Evolutionary conservation across 2,329 filamentous ascomycete genomes (phyloP).

Genomic region (Apiospora arundinis): DNA sequence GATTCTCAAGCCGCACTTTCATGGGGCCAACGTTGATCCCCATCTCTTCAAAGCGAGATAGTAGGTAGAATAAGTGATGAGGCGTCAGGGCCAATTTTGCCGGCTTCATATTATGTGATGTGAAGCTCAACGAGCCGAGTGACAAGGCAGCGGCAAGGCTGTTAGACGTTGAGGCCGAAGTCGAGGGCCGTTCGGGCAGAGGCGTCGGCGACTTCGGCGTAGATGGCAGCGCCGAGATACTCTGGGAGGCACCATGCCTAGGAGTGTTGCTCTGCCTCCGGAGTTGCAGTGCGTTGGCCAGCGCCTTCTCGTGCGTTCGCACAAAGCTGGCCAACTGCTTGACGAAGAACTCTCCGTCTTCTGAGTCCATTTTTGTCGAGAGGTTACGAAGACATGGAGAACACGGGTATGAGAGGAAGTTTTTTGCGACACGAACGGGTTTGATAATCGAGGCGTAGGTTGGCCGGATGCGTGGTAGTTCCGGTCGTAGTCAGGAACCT

Average conservation of each 20-base stretch:
- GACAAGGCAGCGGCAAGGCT: constrained; percentile 86
- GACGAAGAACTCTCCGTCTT: constrained; percentile 89
- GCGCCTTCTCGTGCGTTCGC: constrained; percentile 94
- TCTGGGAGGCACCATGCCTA: constrained; percentile 73
- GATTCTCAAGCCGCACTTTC: constrained; percentile 94
- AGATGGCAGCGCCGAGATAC: constrained; percentile 61
- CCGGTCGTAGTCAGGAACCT: background rate
- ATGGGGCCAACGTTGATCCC: constrained; percentile 91
- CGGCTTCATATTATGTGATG: constrained; percentile 84
- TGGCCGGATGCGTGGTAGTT: constrained; percentile 9
- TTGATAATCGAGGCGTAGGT: constrained; percentile 11
- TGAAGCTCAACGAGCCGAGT: constrained; percentile 82
- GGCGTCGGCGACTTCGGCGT: constrained; percentile 60
- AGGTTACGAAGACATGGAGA: constrained; percentile 56
- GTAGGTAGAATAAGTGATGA: constrained; percentile 94
- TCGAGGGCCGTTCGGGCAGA: constrained; percentile 66
- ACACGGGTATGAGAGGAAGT: background rate
- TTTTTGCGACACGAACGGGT: background rate
- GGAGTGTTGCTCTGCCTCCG: constrained; percentile 69
- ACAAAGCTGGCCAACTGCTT: constrained; percentile 98
- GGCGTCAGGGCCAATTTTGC: constrained; percentile 92
- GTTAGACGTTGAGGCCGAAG: constrained; percentile 72
- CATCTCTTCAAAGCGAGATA: constrained; percentile 94
- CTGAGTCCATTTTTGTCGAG: constrained; percentile 74
- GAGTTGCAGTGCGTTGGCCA: constrained; percentile 93